These are phyloP conservation scores for Hevea brasiliensis DNA, from an alignment of 345 rosid species.

Conservation along the genomic window DNA sequence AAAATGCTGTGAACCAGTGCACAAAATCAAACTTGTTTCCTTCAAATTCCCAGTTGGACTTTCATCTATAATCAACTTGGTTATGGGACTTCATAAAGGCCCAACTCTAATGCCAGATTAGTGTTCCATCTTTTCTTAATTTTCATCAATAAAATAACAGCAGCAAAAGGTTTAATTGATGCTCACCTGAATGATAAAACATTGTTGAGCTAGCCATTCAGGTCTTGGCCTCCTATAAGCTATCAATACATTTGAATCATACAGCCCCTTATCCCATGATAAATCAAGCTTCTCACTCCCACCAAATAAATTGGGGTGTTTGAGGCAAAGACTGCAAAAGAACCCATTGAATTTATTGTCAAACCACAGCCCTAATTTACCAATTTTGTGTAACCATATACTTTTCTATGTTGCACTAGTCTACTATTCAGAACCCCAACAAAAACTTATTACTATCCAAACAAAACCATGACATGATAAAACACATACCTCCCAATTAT, in stretches of 20 bases:
- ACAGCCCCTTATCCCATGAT: constrained; percentile 88
- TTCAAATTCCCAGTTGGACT: neutral
- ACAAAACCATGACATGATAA: constrained; percentile 5
- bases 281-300: constrained; percentile 98
- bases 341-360: constrained; percentile 22
- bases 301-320: constrained; percentile 94
- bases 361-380: constrained; percentile 6
- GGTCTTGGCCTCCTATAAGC: constrained; percentile 94
- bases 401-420: neutral
- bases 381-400: neutral
- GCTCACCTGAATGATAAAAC: constrained; percentile 74
- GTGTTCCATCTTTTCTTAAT: neutral
- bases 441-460: constrained; percentile 6
- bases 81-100: neutral
- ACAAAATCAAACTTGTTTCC: constrained; percentile 5
- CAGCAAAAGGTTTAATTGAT: neutral
- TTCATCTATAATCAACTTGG: neutral
- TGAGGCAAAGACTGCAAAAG: constrained; percentile 72
- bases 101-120: neutral
- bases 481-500: constrained; percentile 79
- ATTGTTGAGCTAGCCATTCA: constrained; percentile 86
- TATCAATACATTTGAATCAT: constrained; percentile 76
- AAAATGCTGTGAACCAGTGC: neutral
- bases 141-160: neutral
- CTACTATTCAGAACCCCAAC: neutral